Evolutionary conservation across 495 filamentous ascomycete species (phyloP).

Genomic region (Venustampulla echinocandica): DNA sequence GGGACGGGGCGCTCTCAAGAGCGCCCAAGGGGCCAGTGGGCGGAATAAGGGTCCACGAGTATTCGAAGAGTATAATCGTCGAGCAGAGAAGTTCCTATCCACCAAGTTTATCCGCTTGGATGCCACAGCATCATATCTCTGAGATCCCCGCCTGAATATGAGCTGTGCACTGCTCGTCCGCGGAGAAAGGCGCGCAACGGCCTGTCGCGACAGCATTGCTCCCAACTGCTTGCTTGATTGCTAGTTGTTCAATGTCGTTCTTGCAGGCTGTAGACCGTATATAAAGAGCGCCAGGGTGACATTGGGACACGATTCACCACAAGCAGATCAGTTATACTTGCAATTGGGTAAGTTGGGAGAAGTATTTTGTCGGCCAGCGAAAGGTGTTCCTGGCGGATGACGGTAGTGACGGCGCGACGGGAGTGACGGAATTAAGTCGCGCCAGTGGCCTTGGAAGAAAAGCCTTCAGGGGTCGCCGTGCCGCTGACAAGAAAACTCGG

Average conservation of each 20-base stretch:
- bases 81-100: background rate
- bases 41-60: background rate
- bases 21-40: background rate
- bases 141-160: no score
- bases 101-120: background rate
- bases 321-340: no score
- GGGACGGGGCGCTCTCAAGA: conserved; percentile 5
- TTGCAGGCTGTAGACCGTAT: background rate
- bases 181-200: conserved; percentile 6
- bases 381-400: no score
- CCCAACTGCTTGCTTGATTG: conserved; percentile 9
- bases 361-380: no score
- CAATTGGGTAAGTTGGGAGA: no score
- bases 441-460: no score
- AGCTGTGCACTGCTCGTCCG: background rate
- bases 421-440: no score
- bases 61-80: conserved; percentile 1
- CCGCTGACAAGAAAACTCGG: no score
- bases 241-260: background rate
- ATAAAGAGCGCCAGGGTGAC: no score
- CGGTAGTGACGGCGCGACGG: no score
- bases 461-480: no score
- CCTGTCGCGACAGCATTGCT: conserved; percentile 16
- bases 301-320: no score
- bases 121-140: background rate